Base-by-base conservation (phyloP, 306 rosid genomes). In the Quercus gilva region DNA sequence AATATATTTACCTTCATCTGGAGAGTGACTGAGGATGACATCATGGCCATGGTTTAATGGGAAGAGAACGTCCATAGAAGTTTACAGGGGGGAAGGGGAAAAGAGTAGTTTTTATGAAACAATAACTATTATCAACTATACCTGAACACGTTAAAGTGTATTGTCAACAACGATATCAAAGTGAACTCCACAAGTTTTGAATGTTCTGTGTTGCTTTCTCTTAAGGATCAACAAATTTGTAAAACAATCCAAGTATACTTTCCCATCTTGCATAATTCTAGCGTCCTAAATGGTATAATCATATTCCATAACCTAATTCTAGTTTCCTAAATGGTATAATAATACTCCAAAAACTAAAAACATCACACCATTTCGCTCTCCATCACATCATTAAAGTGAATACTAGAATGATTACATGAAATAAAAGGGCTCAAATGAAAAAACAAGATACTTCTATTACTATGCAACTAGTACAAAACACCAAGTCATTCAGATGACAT, bases 1-100 rank as follows among this genome's bases (percentile, higher is more conserved):
- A 18, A 79, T 37, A 51, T 49, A 41, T 79, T 52, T 53, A 68
- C 75, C 73, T 67, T 71, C 31, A 79, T 71, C 76, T 26, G 73
- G 26, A 79, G 49, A 70, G 71, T 71, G 55, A 51, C 10, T 52
- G 68, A 74, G 74, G 56, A 75, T n/a, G 56, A 35, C 25, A 73
- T 26, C 68, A 71, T 41, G 26, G 65, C 52, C 75, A 56, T 5
- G 19, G 21, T 73, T 73, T 74, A 55, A 51, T 41, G 60, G 13
- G 20, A 74, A 14, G 26, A 31, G 33, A 55, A 49, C 21, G 28
- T 64, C 70, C 37, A 64, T 35, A 29, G 13, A 29, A 71, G 55
- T 69, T 35, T 26, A 35, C 52, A 78, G 23, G 26, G 17, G n/a
- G 21, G 58, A 43, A n/a, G 35, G 8, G 33, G 12, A 1, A 57